Evolutionary conservation across 306 rosid genomes (phyloP).

Genomic region (Leucaena leucocephala): DNA sequence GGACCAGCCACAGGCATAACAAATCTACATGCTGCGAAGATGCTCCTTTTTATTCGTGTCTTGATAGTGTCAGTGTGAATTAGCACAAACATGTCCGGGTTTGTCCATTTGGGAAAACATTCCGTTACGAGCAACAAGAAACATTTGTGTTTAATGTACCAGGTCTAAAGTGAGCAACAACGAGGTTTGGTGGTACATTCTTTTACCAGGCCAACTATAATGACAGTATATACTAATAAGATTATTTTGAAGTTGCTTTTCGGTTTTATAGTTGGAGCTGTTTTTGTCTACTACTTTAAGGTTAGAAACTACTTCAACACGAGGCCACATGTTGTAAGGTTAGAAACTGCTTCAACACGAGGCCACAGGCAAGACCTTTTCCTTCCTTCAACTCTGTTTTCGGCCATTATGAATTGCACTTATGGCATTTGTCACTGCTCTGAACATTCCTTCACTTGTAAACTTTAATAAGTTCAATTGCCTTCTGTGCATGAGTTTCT

Average conservation of each 20-base stretch:
- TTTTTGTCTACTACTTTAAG: slow-evolving; percentile 14
- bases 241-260: slow-evolving; percentile 30
- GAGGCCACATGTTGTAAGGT: not conserved
- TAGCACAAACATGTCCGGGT: slow-evolving; percentile 21
- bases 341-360: not conserved
- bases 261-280: slow-evolving; percentile 13
- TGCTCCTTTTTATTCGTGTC: not conserved
- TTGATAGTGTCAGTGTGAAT: slow-evolving; percentile 1
- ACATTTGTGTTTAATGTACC: slow-evolving; percentile 2
- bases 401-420: not conserved
- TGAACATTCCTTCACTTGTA: not conserved
- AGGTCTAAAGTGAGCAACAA: not conserved
- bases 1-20: slow-evolving; percentile 11
- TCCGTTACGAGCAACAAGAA: slow-evolving; percentile 33
- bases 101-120: slow-evolving; percentile 42
- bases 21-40: not conserved
- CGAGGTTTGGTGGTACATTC: slow-evolving; percentile 15
- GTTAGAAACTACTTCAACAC: not conserved
- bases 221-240: not conserved
- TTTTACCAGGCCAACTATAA: slow-evolving; percentile 37
- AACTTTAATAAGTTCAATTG: not conserved
- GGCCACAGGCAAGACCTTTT: not conserved
- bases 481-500: not conserved
- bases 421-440: not conserved
- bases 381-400: not conserved